phyloP scores from a whole-genome alignment of 208 protist genomes.

The Wallacemonas rigidus region DNA sequence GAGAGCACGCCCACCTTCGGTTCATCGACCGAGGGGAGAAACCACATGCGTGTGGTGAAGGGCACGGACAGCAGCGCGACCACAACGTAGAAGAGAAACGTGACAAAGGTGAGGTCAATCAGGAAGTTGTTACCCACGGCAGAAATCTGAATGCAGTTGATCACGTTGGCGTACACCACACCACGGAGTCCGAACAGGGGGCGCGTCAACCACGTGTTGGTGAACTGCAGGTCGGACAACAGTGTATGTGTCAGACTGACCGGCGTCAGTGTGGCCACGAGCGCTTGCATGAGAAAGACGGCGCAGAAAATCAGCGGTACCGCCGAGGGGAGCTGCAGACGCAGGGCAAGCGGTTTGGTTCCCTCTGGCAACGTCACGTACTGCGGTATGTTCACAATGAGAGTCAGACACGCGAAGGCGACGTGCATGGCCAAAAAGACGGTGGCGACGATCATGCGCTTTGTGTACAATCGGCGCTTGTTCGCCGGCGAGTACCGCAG shows the following conservation, averaged over 20 bases:
- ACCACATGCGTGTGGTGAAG: conserved; percentile 78
- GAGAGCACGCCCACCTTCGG: conserved; percentile 56
- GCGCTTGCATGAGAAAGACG: conserved; percentile 61
- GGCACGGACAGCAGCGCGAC: conserved; percentile 61
- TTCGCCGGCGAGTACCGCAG: conserved; percentile 53
- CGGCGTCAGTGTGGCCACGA: conserved; percentile 40
- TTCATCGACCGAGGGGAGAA: conserved; percentile 77
- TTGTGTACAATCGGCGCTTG: conserved; percentile 41
- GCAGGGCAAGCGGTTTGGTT: conserved; percentile 32
- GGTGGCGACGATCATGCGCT: conserved; percentile 49
- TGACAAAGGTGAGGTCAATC: conserved; percentile 44
- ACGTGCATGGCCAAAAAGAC: conserved; percentile 53
- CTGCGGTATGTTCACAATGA: conserved; percentile 42
- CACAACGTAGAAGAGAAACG: conserved; percentile 58
- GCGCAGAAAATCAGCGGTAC: conserved; percentile 52
- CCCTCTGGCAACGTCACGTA: conserved; percentile 19
- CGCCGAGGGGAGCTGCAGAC: conserved; percentile 56
- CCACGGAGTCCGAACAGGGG: conserved; percentile 74
- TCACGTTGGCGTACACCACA: conserved; percentile 67
- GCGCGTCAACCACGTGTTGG: conserved; percentile 55
- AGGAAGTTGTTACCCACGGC: conserved; percentile 73
- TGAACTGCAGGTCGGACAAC: conserved; percentile 66
- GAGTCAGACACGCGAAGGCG: conserved; percentile 37
- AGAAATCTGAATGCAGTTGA: conserved; percentile 74
- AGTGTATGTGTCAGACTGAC: conserved; percentile 55